phyloP scores from a whole-genome alignment of 805 yeast genomes.

The Sugiyamaella chiloensis region DNA sequence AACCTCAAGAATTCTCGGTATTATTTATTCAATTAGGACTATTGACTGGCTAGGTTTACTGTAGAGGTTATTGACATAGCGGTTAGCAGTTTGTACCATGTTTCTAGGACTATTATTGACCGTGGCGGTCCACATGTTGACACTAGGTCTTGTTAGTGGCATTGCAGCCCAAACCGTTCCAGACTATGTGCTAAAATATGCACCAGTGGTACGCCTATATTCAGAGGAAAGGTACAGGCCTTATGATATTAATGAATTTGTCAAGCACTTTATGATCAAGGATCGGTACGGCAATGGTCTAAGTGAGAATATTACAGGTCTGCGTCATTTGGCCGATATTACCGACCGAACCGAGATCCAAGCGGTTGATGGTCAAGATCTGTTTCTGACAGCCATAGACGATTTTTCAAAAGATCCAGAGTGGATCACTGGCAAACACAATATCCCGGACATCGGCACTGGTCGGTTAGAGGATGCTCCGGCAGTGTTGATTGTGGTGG shows the following conservation, averaged over 20 bases:
- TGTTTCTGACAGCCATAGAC: conserved; percentile 61
- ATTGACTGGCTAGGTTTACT: background rate
- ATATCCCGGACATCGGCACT: conserved; percentile 64
- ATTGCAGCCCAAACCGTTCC: conserved; percentile 24
- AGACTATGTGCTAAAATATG: conserved; percentile 29
- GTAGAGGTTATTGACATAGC: background rate
- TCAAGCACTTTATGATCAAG: conserved; percentile 59
- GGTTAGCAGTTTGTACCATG: background rate
- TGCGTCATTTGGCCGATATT: conserved; percentile 12
- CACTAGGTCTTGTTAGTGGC: background rate
- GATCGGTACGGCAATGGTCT: conserved; percentile 47
- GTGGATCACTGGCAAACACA: conserved; percentile 75
- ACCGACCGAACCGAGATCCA: conserved; percentile 29
- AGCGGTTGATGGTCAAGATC: conserved; percentile 33
- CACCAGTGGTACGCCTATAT: conserved; percentile 79
- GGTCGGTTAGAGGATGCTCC: conserved; percentile 78
- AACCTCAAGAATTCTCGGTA: too few relatives aligned
- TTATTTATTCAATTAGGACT: background rate
- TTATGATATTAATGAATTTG: conserved; percentile 70
- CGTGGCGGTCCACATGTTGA: background rate
- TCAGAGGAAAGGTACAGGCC: conserved; percentile 87
- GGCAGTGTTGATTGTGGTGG: conserved; percentile 76
- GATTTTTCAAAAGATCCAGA: conserved; percentile 74
- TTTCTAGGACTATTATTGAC: background rate
- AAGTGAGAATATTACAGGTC: conserved; percentile 12